These are phyloP conservation scores for Neonectria ditissima DNA, from an alignment of 2,329 filamentous ascomycete genomes.

Conservation along the genomic window DNA sequence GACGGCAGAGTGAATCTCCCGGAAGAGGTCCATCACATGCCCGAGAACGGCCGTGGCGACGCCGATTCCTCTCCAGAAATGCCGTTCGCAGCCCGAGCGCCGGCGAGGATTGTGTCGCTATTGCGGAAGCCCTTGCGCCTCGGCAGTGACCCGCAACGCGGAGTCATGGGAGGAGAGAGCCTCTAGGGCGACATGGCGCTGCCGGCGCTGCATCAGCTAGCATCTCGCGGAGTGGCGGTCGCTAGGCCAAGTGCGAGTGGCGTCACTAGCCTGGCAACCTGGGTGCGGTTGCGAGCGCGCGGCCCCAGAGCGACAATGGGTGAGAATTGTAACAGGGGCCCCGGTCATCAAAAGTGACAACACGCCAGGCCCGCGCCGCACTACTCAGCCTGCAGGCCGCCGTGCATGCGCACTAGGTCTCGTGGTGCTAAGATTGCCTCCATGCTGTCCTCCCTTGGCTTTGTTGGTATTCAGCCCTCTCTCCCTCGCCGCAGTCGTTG, in stretches of 20 bases:
- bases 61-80: conserved; percentile 23
- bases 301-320: conserved; percentile 22
- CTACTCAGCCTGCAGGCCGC: conserved; percentile 45
- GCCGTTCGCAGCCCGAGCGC: conserved; percentile 27
- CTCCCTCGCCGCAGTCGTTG: conserved; percentile 9
- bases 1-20: conserved; percentile 18
- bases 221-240: conserved; percentile 32
- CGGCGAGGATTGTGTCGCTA: conserved; percentile 25
- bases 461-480: not conserved
- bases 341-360: conserved; percentile 30
- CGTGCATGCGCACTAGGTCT: conserved; percentile 49
- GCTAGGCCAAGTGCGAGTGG: conserved; percentile 28
- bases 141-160: conserved; percentile 30
- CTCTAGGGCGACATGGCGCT: conserved; percentile 21
- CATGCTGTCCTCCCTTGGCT: conserved; percentile 26
- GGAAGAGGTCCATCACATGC: conserved; percentile 18
- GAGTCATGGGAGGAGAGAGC: conserved; percentile 25
- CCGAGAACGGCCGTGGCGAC: conserved; percentile 22
- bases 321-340: conserved; percentile 36
- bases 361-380: conserved; percentile 41
- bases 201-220: conserved; percentile 33
- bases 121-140: conserved; percentile 28
- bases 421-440: conserved; percentile 42
- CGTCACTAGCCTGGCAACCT: conserved; percentile 27
- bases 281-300: conserved; percentile 21